phyloP scores from a whole-genome alignment of 2,329 filamentous ascomycete genomes.

The Botrytis deweyae region DNA sequence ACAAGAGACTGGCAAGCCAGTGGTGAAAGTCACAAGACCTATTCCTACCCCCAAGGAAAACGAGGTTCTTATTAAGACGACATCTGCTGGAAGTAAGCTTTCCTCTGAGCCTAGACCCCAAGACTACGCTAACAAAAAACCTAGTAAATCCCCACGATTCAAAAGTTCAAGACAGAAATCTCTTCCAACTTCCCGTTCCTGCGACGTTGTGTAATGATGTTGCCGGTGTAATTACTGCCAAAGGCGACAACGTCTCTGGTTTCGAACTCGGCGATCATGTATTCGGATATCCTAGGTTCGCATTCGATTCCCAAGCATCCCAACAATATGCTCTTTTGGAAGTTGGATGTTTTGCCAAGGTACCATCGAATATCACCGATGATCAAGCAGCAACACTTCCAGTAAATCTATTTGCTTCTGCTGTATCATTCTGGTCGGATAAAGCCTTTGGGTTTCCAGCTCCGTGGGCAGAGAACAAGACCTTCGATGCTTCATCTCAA shows the following conservation, averaged over 20 bases:
- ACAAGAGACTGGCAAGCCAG: conserved; percentile 33
- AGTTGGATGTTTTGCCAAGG: conserved; percentile 34
- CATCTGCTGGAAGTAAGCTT: conserved; percentile 34
- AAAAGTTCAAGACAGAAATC: conserved; percentile 29
- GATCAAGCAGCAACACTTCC: conserved; percentile 44
- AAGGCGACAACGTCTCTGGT: conserved; percentile 38
- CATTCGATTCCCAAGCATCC: conserved; percentile 31
- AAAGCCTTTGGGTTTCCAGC: conserved; percentile 7
- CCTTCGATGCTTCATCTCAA: conserved; percentile 13
- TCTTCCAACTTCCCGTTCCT: conserved; percentile 40
- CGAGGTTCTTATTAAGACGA: conserved; percentile 43
- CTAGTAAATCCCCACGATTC: conserved; percentile 22
- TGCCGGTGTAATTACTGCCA: conserved; percentile 38
- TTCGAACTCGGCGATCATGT: conserved; percentile 8
- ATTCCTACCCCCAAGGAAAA: conserved; percentile 38
- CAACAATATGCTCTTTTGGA: conserved; percentile 43
- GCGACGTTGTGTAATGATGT: conserved; percentile 42
- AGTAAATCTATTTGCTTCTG: conserved; percentile 39
- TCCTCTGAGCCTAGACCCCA: rapidly evolving
- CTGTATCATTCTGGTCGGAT: background rate
- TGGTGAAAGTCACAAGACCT: conserved; percentile 29
- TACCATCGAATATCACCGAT: conserved; percentile 41
- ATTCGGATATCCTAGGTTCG: background rate
- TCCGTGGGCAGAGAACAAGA: background rate
- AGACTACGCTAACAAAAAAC: background rate